phyloP scores from a whole-genome alignment of 495 filamentous ascomycete genomes.

The Penicillium soppii region DNA sequence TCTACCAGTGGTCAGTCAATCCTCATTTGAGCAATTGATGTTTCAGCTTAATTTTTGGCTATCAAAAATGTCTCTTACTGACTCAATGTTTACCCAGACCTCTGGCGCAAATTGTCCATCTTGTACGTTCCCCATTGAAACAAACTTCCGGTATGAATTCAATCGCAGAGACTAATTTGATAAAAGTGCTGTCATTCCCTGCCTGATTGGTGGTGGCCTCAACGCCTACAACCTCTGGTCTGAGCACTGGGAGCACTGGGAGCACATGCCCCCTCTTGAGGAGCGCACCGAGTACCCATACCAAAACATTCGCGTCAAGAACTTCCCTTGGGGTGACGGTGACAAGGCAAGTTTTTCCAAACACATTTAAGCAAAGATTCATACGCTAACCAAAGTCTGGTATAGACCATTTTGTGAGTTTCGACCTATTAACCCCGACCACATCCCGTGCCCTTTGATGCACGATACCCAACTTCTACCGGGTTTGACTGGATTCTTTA shows the following conservation, averaged over 20 bases:
- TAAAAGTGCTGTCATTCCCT: slow-evolving; percentile 64
- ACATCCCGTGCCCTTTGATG: neutral
- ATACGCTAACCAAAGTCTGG: slow-evolving; percentile 32
- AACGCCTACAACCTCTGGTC: slow-evolving; percentile 90
- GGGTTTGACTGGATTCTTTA: neutral
- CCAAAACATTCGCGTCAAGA: slow-evolving; percentile 89
- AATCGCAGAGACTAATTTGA: slow-evolving; percentile 8
- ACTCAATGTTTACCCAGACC: slow-evolving; percentile 57
- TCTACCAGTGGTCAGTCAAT: slow-evolving; percentile 67
- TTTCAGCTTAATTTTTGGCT: neutral
- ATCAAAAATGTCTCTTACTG: slow-evolving; percentile 19
- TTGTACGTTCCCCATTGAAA: slow-evolving; percentile 60
- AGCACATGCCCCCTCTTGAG: slow-evolving; percentile 80
- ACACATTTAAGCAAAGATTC: neutral
- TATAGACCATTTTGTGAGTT: slow-evolving; percentile 67
- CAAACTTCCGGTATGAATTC: neutral
- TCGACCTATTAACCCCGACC: neutral
- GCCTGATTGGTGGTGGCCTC: slow-evolving; percentile 62
- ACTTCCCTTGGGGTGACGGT: slow-evolving; percentile 88
- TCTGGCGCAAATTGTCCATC: slow-evolving; percentile 91
- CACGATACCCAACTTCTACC: neutral
- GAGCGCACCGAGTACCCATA: slow-evolving; percentile 88
- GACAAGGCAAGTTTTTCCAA: slow-evolving; percentile 70
- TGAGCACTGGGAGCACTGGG: slow-evolving; percentile 96
- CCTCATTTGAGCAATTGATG: slow-evolving; percentile 3